These are phyloP conservation scores for Calonectria multiphialidica DNA, from an alignment of 2,329 filamentous ascomycete species.

Conservation along the genomic window DNA sequence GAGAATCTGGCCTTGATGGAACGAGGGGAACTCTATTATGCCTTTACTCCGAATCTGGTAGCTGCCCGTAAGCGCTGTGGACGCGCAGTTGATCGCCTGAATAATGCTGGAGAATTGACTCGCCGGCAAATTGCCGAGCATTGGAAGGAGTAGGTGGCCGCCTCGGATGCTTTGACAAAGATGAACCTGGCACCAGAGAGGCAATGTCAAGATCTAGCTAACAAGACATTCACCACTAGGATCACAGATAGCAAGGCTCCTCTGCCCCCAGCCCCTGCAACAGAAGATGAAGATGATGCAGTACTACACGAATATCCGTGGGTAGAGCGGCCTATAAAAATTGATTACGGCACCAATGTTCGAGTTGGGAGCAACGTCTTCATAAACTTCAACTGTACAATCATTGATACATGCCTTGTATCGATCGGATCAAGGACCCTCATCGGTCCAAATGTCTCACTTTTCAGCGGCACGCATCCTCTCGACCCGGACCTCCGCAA, in stretches of 20 bases:
- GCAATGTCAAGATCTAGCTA: background rate
- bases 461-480: slow-evolving; percentile 83
- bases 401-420: slow-evolving; percentile 82
- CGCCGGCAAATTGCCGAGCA: slow-evolving; percentile 74
- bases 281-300: slow-evolving; percentile 73
- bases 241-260: slow-evolving; percentile 72
- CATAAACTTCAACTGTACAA: slow-evolving; percentile 80
- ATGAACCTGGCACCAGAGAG: no score
- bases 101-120: slow-evolving; percentile 69
- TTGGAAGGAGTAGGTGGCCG: slow-evolving; percentile 74
- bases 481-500: slow-evolving; percentile 80
- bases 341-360: slow-evolving; percentile 85
- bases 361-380: slow-evolving; percentile 75
- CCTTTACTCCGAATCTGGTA: slow-evolving; percentile 77
- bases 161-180: no score
- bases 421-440: slow-evolving; percentile 82
- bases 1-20: slow-evolving; percentile 70
- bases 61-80: slow-evolving; percentile 73
- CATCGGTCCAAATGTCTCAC: slow-evolving; percentile 81
- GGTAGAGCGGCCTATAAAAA: slow-evolving; percentile 76
- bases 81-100: slow-evolving; percentile 72
- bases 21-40: slow-evolving; percentile 78
- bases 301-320: slow-evolving; percentile 75
- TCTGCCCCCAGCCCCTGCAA: slow-evolving; percentile 69
- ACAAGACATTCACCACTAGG: slow-evolving; percentile 52